A percentile compares a stretch with the other conserved stretches of the same genome.
These are phyloP conservation scores for Moniliella sp. DNA, from an alignment of 1,284 basidiomycete genomes.

Conservation along the genomic window DNA sequence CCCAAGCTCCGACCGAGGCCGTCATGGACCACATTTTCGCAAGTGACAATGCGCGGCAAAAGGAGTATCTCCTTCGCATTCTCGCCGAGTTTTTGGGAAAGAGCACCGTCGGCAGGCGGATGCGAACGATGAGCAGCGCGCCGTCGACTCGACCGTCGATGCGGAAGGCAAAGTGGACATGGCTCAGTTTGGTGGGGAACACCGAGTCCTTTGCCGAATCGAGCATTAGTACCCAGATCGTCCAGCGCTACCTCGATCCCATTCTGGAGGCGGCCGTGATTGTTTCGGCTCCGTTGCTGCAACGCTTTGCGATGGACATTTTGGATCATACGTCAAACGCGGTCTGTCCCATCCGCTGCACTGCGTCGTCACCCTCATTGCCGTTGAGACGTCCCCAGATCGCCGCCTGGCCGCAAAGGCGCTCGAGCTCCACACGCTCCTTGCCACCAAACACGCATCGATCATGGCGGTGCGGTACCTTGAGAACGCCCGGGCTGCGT, in stretches of 20 bases:
- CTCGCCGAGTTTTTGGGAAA: constrained; percentile 46
- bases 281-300: constrained; percentile 38
- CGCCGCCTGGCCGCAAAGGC: constrained; percentile 50
- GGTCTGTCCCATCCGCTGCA: constrained; percentile 80
- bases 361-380: constrained; percentile 76
- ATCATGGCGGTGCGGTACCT: constrained; percentile 65
- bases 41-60: constrained; percentile 49
- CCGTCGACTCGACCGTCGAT: too few species aligned
- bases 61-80: constrained; percentile 55
- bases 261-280: constrained; percentile 55
- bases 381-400: constrained; percentile 63
- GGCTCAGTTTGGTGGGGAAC: constrained; percentile 85
- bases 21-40: constrained; percentile 74
- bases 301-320: constrained; percentile 68
- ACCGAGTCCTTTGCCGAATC: constrained; percentile 84
- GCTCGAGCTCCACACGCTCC: constrained; percentile 52
- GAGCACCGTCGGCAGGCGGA: constrained; percentile 9
- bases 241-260: constrained; percentile 63
- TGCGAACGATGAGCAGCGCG: too few species aligned
- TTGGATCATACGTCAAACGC: constrained; percentile 78
- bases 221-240: too few species aligned
- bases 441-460: constrained; percentile 72
- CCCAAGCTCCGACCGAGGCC: constrained; percentile 48
- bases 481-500: constrained; percentile 57
- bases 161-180: too few species aligned